These are phyloP conservation scores for Heliocybe sulcata DNA, from an alignment of 1,284 basidiomycete species.

Conservation along the genomic window DNA sequence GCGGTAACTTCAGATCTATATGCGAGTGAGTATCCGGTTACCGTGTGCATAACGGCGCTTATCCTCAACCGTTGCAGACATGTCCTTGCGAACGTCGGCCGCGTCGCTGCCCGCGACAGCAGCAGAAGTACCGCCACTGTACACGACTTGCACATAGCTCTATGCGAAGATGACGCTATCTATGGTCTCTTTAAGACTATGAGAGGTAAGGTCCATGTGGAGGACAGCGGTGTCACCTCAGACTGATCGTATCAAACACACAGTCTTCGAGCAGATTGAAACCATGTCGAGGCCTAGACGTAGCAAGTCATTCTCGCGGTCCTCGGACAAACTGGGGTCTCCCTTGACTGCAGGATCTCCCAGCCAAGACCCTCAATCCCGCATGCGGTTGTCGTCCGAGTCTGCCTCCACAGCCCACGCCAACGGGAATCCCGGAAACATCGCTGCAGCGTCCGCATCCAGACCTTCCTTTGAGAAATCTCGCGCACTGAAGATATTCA, in stretches of 20 bases:
- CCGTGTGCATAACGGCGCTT: neutral
- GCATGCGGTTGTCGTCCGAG: slow-evolving; percentile 36
- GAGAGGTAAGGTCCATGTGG: slow-evolving; percentile 50
- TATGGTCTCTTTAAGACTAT: slow-evolving; percentile 82
- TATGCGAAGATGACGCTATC: slow-evolving; percentile 83
- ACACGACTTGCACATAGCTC: slow-evolving; percentile 77
- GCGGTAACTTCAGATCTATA: slow-evolving; percentile 40
- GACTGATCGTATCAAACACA: neutral
- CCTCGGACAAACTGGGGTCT: slow-evolving; percentile 19
- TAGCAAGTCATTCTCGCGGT: slow-evolving; percentile 61
- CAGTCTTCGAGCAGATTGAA: slow-evolving; percentile 76
- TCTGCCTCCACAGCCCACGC: slow-evolving; percentile 15
- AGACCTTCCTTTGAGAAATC: slow-evolving; percentile 55
- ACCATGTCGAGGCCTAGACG: slow-evolving; percentile 53
- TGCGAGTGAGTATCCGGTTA: slow-evolving; percentile 63
- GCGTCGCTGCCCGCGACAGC: slow-evolving; percentile 79
- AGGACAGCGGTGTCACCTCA: neutral
- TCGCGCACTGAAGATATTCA: slow-evolving; percentile 52
- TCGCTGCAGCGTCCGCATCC: slow-evolving; percentile 17
- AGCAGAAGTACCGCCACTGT: slow-evolving; percentile 68
- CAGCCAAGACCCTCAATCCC: slow-evolving; percentile 10
- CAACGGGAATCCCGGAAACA: slow-evolving; percentile 6
- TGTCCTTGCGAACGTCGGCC: slow-evolving; percentile 74
- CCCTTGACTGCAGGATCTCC: slow-evolving; percentile 8
- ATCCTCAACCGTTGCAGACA: slow-evolving; percentile 44